These are phyloP conservation scores for Suillus brevipes DNA, from an alignment of 768 basidiomycete species.

Conservation along the genomic window DNA sequence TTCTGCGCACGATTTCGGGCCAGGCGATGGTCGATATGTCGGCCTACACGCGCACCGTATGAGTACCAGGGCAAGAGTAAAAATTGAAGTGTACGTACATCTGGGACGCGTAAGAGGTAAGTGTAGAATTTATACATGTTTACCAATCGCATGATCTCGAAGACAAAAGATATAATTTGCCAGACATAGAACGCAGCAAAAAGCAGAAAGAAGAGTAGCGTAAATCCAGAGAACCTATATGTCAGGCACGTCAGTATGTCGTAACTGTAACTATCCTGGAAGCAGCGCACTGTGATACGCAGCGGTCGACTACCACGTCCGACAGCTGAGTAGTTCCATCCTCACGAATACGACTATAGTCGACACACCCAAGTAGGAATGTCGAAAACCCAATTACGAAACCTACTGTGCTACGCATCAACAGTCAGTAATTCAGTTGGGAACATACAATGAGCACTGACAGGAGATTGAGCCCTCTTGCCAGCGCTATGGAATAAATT, in stretches of 20 bases:
- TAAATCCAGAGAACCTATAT: slow-evolving; percentile 78
- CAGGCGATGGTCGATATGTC: slow-evolving; percentile 98
- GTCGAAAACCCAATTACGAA: slow-evolving; percentile 99
- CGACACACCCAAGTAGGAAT: slow-evolving; percentile 92
- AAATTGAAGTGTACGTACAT: slow-evolving; percentile 52
- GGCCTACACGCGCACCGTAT: slow-evolving; percentile 52
- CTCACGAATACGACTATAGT: slow-evolving; percentile 78
- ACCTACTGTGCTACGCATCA: slow-evolving; percentile 77
- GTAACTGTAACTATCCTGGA: not conserved
- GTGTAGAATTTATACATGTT: slow-evolving; percentile 98
- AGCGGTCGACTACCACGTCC: slow-evolving; percentile 80
- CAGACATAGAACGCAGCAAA: slow-evolving; percentile 89
- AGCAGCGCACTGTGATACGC: slow-evolving; percentile 72
- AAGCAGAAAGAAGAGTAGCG: slow-evolving; percentile 78
- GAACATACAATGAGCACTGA: slow-evolving; percentile 47
- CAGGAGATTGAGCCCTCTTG: slow-evolving; percentile 92
- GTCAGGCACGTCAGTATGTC: slow-evolving; percentile 17
- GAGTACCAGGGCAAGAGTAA: slow-evolving; percentile 8
- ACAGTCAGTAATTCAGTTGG: slow-evolving; percentile 22
- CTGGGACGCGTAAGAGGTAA: slow-evolving; percentile 89
- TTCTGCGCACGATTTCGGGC: slow-evolving; percentile 90
- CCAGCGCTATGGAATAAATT: slow-evolving; percentile 90
- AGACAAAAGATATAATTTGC: slow-evolving; percentile 79
- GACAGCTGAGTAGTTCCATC: slow-evolving; percentile 68
- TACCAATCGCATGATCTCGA: slow-evolving; percentile 75